phyloP scores from a whole-genome alignment of 306 rosid genomes.

The Casuarina glauca region DNA sequence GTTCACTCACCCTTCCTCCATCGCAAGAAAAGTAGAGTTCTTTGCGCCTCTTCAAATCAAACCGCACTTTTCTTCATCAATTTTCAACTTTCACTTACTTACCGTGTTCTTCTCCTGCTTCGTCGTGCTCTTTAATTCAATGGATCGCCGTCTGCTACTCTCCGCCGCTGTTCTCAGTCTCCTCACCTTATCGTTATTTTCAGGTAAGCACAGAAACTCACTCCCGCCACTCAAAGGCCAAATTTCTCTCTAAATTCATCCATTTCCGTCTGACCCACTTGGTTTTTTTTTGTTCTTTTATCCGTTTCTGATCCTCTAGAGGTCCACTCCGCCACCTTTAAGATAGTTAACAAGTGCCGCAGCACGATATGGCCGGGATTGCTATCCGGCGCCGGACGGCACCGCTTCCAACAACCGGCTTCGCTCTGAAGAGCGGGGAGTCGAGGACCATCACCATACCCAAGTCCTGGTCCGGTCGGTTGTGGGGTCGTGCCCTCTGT shows the following conservation, averaged over 20 bases:
- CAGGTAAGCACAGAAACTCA: slow-evolving; percentile 46
- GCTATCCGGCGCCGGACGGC: slow-evolving; percentile 80
- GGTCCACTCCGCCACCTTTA: slow-evolving; percentile 65
- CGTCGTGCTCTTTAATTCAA: slow-evolving; percentile 12
- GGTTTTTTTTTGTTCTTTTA: not conserved
- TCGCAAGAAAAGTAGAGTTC: slow-evolving; percentile 53
- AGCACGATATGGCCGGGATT: slow-evolving; percentile 82
- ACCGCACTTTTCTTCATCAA: slow-evolving; percentile 1
- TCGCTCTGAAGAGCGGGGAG: slow-evolving; percentile 53
- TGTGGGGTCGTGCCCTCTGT: slow-evolving; percentile 89
- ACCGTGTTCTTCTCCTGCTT: not conserved
- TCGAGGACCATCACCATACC: slow-evolving; percentile 58
- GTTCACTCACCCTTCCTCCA: not conserved
- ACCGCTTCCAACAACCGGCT: slow-evolving; percentile 80
- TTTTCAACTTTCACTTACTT: slow-evolving; percentile 6
- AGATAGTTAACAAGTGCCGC: slow-evolving; percentile 82
- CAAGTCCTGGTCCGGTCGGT: slow-evolving; percentile 85
- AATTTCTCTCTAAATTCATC: not conserved
- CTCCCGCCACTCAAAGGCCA: not conserved
- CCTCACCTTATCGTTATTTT: slow-evolving; percentile 43
- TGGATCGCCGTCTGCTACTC: slow-evolving; percentile 52
- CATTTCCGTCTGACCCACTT: slow-evolving; percentile 6
- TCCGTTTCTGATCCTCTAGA: slow-evolving; percentile 36
- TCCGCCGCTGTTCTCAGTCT: slow-evolving; percentile 36
- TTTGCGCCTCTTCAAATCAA: slow-evolving; percentile 16